Conservation (phyloP, 1,284 basidiomycete species). For the Cutaneotrichosporon sp. region DNA sequence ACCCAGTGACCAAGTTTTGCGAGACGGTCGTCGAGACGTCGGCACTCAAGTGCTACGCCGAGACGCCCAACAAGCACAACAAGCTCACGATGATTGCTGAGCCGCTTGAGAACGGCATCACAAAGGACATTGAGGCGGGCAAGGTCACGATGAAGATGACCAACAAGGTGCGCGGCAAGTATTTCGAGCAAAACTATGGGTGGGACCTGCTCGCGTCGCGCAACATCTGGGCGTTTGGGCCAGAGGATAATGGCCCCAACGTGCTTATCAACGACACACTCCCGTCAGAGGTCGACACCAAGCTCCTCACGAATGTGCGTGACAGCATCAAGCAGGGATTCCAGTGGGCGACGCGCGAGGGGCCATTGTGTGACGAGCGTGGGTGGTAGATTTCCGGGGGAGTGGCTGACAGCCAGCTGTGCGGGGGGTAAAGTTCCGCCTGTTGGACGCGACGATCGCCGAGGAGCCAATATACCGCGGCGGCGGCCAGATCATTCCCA, state of each 20-base stretch:
- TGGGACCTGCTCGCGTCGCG: constrained; percentile 97
- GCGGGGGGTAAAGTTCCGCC: constrained; percentile 95
- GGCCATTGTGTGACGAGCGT: constrained; percentile 97
- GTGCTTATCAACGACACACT: constrained; percentile 92
- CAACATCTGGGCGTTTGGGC: constrained; percentile 99
- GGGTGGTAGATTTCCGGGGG: constrained; percentile 47
- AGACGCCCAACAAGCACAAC: constrained; percentile 99
- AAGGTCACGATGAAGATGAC: constrained; percentile 89
- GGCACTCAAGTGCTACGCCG: constrained; percentile 95
- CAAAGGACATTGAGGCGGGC: constrained; percentile 88
- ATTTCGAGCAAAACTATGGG: constrained; percentile 93
- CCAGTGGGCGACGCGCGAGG: constrained; percentile 98
- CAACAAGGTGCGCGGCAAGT: constrained; percentile 83
- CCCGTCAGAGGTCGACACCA: constrained; percentile 93
- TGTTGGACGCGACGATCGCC: constrained; percentile 84
- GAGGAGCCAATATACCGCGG: constrained; percentile 95
- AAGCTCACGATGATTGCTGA: constrained; percentile 97
- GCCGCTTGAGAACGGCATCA: constrained; percentile 85
- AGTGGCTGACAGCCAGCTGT: constrained; percentile 53
- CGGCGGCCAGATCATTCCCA: constrained; percentile 95
- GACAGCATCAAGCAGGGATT: constrained; percentile 98
- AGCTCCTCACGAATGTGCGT: constrained; percentile 77
- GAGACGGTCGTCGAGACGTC: constrained; percentile 98
- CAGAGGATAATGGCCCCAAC: constrained; percentile 90
- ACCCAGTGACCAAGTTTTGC: constrained; percentile 96